Conservation (phyloP, 345 rosid species). For the Mallotus nudiflorus region DNA sequence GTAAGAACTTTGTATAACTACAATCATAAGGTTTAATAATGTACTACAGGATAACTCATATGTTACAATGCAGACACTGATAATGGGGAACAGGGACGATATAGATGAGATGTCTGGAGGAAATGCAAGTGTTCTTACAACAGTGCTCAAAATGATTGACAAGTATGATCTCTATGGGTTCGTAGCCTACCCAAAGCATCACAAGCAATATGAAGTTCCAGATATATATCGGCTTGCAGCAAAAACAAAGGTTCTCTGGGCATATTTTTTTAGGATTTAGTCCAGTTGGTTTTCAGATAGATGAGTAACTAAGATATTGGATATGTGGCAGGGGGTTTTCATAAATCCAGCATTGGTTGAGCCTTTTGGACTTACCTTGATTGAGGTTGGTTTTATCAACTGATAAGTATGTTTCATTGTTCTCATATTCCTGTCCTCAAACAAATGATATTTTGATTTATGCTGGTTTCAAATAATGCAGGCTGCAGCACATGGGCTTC, state of each 20-base stretch:
- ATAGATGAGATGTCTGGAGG: constrained; percentile 82
- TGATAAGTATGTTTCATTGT: not conserved
- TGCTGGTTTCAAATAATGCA: constrained; percentile 27
- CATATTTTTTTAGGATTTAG: constrained; percentile 1
- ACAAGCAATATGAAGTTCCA: constrained; percentile 92
- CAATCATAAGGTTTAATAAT: not conserved
- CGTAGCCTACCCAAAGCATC: constrained; percentile 97
- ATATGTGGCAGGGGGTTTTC: constrained; percentile 74
- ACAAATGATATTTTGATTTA: constrained; percentile 10
- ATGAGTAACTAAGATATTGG: constrained; percentile 12
- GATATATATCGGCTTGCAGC: constrained; percentile 94
- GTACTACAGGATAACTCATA: constrained; percentile 3
- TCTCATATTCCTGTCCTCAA: not conserved
- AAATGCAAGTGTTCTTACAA: constrained; percentile 76
- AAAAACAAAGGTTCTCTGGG: constrained; percentile 63
- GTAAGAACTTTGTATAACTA: constrained; percentile 36
- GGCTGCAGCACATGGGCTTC: constrained; percentile 99
- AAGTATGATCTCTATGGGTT: constrained; percentile 92
- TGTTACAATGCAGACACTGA: constrained; percentile 58
- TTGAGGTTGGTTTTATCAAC: constrained; percentile 57
- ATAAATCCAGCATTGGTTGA: constrained; percentile 96
- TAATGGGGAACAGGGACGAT: constrained; percentile 94
- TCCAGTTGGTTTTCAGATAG: constrained; percentile 7
- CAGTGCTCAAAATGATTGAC: constrained; percentile 80
- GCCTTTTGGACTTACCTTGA: constrained; percentile 95